phyloP scores from a whole-genome alignment of 1,139 yeast genomes.

The Suhomyces ambrosiae region DNA sequence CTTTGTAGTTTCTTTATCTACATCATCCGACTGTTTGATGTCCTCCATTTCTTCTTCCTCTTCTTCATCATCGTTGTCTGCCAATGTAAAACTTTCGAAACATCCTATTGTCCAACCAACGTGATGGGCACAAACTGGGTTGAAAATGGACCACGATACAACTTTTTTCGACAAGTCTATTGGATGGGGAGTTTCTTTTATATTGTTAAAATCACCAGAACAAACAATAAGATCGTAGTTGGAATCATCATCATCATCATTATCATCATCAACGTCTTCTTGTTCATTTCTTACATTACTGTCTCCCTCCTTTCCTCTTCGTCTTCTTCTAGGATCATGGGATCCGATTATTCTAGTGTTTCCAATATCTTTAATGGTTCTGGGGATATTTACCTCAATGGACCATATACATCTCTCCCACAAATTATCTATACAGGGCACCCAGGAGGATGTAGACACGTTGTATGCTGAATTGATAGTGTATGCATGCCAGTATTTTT shows the following conservation, averaged over 20 bases:
- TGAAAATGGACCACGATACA: constrained; percentile 76
- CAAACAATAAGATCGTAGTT: constrained; percentile 65
- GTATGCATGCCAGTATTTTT: constrained; percentile 74
- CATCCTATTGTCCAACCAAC: constrained; percentile 97
- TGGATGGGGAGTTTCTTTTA: constrained; percentile 51
- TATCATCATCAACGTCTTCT: constrained; percentile 31
- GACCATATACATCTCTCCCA: constrained; percentile 96
- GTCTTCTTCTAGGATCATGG: constrained; percentile 20
- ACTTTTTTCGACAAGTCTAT: constrained; percentile 71
- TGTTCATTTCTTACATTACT: constrained; percentile 15
- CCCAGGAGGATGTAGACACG: constrained; percentile 90
- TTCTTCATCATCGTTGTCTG: constrained; percentile 41
- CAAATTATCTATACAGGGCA: constrained; percentile 89
- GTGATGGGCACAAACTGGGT: constrained; percentile 92
- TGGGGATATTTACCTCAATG: constrained; percentile 77
- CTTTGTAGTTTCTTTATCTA: constrained; percentile 40
- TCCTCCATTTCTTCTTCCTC: constrained; percentile 47
- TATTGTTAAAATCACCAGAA: constrained; percentile 66
- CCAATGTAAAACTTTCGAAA: constrained; percentile 60
- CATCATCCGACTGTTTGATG: constrained; percentile 36
- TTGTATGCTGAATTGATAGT: constrained; percentile 80
- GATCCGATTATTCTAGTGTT: constrained; percentile 46
- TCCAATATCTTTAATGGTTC: constrained; percentile 75
- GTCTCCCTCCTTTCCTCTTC: constrained; percentile 13
- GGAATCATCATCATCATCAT: constrained; percentile 53